These are phyloP conservation scores for Diplocarpon mali DNA, from an alignment of 2,329 filamentous ascomycete species.

Conservation along the genomic window DNA sequence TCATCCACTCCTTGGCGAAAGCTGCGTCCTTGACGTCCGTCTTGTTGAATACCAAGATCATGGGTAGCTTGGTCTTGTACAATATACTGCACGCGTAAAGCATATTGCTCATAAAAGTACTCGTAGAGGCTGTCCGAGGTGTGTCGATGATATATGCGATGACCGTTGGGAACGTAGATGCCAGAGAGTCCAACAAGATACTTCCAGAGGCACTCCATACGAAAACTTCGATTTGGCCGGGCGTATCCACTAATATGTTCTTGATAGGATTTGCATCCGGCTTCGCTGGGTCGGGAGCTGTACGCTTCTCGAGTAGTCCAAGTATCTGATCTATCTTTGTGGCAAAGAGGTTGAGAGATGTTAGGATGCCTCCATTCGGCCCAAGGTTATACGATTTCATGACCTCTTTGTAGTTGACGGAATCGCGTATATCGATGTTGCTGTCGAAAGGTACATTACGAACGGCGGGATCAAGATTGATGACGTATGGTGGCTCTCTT, in stretches of 20 bases:
- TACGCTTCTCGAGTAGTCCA: constrained; percentile 77
- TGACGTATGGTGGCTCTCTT: constrained; percentile 76
- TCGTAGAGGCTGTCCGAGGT: constrained; percentile 81
- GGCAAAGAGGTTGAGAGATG: constrained; percentile 88
- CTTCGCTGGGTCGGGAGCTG: constrained; percentile 49
- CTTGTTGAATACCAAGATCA: constrained; percentile 99
- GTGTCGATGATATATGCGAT: constrained; percentile 98
- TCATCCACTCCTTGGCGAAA: constrained; percentile 99
- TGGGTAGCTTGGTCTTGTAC: constrained; percentile 96
- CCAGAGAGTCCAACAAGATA: constrained; percentile 85
- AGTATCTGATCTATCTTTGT: constrained; percentile 98
- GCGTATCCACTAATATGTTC: constrained; percentile 88
- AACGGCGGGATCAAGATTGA: constrained; percentile 95
- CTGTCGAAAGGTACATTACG: constrained; percentile 86
- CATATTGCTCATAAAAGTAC: constrained; percentile 99
- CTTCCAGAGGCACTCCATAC: constrained; percentile 95
- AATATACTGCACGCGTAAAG: constrained; percentile 96
- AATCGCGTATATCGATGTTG: constrained; percentile 98
- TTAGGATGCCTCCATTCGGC: constrained; percentile 93
- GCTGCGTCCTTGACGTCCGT: constrained; percentile 86
- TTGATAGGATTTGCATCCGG: constrained; percentile 55
- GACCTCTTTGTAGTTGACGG: constrained; percentile 98
- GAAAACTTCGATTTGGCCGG: constrained; percentile 96
- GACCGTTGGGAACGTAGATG: constrained; percentile 89
- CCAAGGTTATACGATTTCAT: constrained; percentile 99